phyloP scores from a whole-genome alignment of 805 yeast genomes.

The Candida adriatica region DNA sequence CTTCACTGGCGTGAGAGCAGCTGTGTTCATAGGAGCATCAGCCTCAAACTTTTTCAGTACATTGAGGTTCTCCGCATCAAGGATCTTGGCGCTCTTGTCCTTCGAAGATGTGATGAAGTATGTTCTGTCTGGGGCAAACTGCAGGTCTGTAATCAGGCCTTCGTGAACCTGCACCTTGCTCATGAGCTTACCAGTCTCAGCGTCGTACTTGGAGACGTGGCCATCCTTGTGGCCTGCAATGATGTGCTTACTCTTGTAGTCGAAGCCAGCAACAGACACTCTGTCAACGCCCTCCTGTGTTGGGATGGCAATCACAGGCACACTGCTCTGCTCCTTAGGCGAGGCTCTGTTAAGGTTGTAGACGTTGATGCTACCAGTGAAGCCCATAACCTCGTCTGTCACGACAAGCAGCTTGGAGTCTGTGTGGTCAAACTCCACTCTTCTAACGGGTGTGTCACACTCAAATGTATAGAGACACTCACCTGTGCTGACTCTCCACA shows the following conservation, averaged over 20 bases:
- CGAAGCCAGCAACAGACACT: constrained; percentile 83
- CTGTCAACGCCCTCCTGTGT: constrained; percentile 56
- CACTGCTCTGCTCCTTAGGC: constrained; percentile 36
- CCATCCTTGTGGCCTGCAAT: constrained; percentile 91
- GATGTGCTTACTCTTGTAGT: constrained; percentile 65
- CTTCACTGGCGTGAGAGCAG: constrained; percentile 88
- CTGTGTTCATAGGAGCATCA: constrained; percentile 93
- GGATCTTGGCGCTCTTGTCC: constrained; percentile 76
- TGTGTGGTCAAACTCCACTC: constrained; percentile 79
- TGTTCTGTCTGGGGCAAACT: constrained; percentile 78
- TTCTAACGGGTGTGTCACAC: constrained; percentile 79
- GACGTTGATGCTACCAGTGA: constrained; percentile 66
- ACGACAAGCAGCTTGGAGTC: constrained; percentile 64
- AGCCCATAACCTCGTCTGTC: constrained; percentile 90
- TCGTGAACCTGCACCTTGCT: constrained; percentile 63
- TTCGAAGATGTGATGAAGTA: constrained; percentile 91
- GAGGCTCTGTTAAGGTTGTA: constrained; percentile 53
- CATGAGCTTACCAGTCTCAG: constrained; percentile 64
- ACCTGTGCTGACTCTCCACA: constrained; percentile 83
- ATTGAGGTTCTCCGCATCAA: constrained; percentile 71
- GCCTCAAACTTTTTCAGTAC: constrained; percentile 70
- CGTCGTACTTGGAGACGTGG: constrained; percentile 69
- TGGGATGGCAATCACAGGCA: constrained; percentile 53
- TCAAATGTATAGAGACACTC: constrained; percentile 65
- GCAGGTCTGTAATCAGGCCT: constrained; percentile 77